Base-by-base conservation (phyloP, 2,329 filamentous ascomycete genomes). In the Trichoderma endophyticum region DNA sequence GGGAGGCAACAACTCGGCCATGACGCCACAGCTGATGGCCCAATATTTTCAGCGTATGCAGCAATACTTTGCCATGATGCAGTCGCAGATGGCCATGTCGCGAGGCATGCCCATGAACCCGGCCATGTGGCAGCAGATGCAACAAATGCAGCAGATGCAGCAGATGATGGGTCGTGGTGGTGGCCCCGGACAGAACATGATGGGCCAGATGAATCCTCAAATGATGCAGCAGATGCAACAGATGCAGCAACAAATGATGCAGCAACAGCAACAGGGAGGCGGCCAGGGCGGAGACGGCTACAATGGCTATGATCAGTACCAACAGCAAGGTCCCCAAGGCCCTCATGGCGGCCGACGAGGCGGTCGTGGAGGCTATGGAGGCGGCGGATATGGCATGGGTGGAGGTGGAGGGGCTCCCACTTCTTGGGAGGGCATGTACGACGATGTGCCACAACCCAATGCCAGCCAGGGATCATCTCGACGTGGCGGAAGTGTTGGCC, bases 11-110 rank as follows among this genome's bases (percentile, higher is more conserved):
- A 81, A 84, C 78, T 80, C 86, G 66, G 91, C 92, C 74, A 97
- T 98, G 93, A 97, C 93, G 24, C 95, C 95, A 0, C 94, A 97
- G 78, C 91, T 97, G 86, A 98, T 98, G 94, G 96, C 96, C 3
- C 95, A 98, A 81, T 98, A 98, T 83, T 97, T 96, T 90, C 94
- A 97, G 81, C 90, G 95, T 62, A 98, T 99, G 95, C 96, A 99
- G 82, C 93, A 97, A 80, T 97, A 97, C 83, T 97, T 98, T 82
- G 87, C 91, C 71, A 91, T 97, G 88, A 96, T 97, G 93, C 94
- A 97, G 82, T 93, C 95, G 78, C 92, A 96, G 80, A 93, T 97
- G 88, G 92, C 91, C 63, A 95, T 95, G 90, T 94, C 89, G 86
- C 85, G 91, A 77, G 84, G 89, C 79, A 91, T 92, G 84, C 85